A percentile compares a stretch with the other conserved stretches of the same genome.
Conservation (phyloP, 495 filamentous ascomycete genomes). For the Xylaria longipes region DNA sequence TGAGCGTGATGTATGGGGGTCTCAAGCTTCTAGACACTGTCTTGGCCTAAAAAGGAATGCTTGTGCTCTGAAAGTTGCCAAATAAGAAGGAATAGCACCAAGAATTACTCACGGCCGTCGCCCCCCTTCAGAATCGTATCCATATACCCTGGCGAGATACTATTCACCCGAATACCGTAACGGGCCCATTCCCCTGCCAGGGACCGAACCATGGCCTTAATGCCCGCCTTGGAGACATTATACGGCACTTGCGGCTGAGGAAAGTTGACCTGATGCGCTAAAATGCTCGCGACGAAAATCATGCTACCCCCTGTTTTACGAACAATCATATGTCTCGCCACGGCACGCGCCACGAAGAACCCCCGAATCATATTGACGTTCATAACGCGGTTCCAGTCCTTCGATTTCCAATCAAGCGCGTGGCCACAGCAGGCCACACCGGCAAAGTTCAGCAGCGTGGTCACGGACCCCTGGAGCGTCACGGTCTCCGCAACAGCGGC, state of each 20-base stretch:
- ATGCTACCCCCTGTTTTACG: constrained; percentile 63
- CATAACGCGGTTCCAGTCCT: constrained; percentile 64
- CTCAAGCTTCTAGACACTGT: too few species aligned
- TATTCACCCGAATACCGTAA: constrained; percentile 72
- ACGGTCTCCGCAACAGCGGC: constrained; percentile 50
- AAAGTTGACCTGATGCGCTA: constrained; percentile 69
- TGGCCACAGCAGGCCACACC: constrained; percentile 68
- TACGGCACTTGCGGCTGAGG: constrained; percentile 74
- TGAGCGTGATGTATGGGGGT: too few species aligned
- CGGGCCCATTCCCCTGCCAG: constrained; percentile 71
- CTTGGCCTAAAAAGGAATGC: too few species aligned
- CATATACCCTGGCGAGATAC: constrained; percentile 78
- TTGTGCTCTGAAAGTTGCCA: too few species aligned
- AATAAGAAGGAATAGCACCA: too few species aligned
- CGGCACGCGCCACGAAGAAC: constrained; percentile 72
- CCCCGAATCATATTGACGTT: constrained; percentile 73
- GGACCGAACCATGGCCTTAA: constrained; percentile 63
- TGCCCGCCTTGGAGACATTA: constrained; percentile 71
- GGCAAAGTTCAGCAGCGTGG: constrained; percentile 69
- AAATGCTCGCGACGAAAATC: constrained; percentile 71
- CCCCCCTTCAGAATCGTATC: constrained; percentile 80
- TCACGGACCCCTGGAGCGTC: constrained; percentile 56
- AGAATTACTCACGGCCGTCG: too few species aligned
- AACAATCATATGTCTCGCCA: constrained; percentile 60
- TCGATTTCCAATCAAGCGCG: constrained; percentile 60